Base-by-base conservation (phyloP, 176 grass and related monocot species). In the Carex kokanica region DNA sequence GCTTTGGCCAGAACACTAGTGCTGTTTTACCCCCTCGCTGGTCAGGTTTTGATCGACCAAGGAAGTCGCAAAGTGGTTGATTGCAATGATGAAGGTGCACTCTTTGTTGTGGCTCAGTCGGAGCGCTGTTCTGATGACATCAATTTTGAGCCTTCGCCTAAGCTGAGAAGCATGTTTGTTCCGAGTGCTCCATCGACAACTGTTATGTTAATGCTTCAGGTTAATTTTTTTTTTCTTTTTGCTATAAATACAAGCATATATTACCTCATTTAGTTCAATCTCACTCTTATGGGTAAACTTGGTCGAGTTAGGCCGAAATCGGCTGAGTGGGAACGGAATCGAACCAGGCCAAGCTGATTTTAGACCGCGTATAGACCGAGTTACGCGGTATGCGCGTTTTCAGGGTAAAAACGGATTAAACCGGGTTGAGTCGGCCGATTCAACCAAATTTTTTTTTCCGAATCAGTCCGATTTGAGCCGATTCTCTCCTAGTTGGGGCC, bases 81-180 rank as follows among this genome's bases (percentile, higher is more conserved):
- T 18, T 96, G 93, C 88, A 85, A 5, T 43, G 91, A 86, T 15
- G 83, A 93, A 78, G 93, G 93, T 32, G 89, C 78, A 51, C 86
- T 91, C 1, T 93, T 93, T 81, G 54, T 74, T 16, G 83, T 89
- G 8, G 89, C 91, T 1, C 56, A 49, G 8, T 88, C 93, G 6
- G 82, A 93, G 64, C 88, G 78, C 67, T 52, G 77, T 0, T 75
- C 88, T 8, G 84, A 90, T 40, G 52, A 86, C 56, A 85, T 94
- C 84, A 2, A 2, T 11, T 86, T 90, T 80, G 86, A 92, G 84
- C 53, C 89, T 1, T 85, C 93, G 17, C 83, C 86, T 1, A 90
- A 92, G 87, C 82, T 86, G 43, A 88, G 92, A 74, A 82, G 71
- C 23, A 27, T 91, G 1, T 85, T 94, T 72, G 86, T 90, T 15